phyloP scores from a whole-genome alignment of 768 basidiomycete genomes.

The Rhodocollybia butyracea region DNA sequence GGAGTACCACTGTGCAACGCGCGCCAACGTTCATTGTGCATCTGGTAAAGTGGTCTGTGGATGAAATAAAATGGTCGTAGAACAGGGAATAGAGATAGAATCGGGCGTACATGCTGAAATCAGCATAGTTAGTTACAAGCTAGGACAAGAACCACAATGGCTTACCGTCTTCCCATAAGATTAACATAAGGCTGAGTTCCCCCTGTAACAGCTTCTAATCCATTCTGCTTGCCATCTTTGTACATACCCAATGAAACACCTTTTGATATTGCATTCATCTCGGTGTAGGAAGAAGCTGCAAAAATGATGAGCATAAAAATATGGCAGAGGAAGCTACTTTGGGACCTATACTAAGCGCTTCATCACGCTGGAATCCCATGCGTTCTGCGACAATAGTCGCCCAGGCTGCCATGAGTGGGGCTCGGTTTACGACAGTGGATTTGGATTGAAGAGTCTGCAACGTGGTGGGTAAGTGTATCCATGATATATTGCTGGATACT shows the following conservation, averaged over 20 bases:
- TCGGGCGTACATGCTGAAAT: background rate
- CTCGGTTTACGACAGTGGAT: slow-evolving; percentile 76
- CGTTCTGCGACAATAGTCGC: slow-evolving; percentile 81
- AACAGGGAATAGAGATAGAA: background rate
- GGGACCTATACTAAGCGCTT: slow-evolving; percentile 94
- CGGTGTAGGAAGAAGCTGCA: slow-evolving; percentile 87
- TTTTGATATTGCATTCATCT: slow-evolving; percentile 86
- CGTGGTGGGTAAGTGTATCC: background rate
- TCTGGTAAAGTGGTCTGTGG: slow-evolving; percentile 74
- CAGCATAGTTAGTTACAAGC: background rate
- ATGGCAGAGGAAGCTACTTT: slow-evolving; percentile 16
- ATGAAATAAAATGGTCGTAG: background rate
- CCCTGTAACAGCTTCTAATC: slow-evolving; percentile 48
- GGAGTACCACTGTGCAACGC: slow-evolving; percentile 74
- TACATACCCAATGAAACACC: slow-evolving; percentile 82
- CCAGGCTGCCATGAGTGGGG: slow-evolving; percentile 96
- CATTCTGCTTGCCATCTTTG: slow-evolving; percentile 48
- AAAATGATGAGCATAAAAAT: background rate
- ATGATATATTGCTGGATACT: slow-evolving; percentile 11
- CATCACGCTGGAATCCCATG: slow-evolving; percentile 82
- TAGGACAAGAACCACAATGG: background rate
- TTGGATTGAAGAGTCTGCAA: slow-evolving; percentile 57
- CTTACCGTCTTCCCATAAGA: slow-evolving; percentile 72
- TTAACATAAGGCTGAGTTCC: slow-evolving; percentile 83
- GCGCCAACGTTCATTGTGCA: slow-evolving; percentile 70